Percentiles rank a stretch among this genome's conserved stretches.
phyloP scores from a whole-genome alignment of 2,329 filamentous ascomycete species.

The Penicillium sp. region DNA sequence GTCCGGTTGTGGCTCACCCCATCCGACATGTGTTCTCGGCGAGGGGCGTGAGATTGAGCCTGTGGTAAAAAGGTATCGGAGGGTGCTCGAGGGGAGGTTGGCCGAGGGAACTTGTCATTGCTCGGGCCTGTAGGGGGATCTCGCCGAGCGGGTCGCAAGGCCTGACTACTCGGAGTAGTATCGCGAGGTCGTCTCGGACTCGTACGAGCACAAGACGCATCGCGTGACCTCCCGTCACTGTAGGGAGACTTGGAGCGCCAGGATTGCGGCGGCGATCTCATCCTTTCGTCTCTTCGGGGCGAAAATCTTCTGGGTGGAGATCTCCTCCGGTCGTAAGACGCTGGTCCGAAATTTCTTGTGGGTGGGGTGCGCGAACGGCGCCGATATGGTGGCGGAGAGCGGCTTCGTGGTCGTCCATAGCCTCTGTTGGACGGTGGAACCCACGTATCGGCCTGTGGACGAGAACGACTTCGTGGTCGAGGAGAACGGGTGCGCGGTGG shows the following conservation, averaged over 20 bases:
- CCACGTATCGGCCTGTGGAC: conserved; percentile 45
- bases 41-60: conserved; percentile 55
- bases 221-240: conserved; percentile 31
- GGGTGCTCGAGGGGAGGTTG: conserved; percentile 26
- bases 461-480: conserved; percentile 39
- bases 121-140: conserved; percentile 33
- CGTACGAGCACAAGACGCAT: conserved; percentile 34
- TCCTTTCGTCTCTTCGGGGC: conserved; percentile 42
- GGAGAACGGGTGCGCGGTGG: conserved; percentile 42
- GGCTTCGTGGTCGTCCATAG: conserved; percentile 43
- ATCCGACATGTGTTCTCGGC: conserved; percentile 50
- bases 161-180: conserved; percentile 36
- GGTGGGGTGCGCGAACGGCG: conserved; percentile 47
- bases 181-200: conserved; percentile 41
- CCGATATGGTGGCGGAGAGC: conserved; percentile 43
- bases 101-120: conserved; percentile 31
- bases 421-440: conserved; percentile 37
- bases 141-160: conserved; percentile 35
- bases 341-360: conserved; percentile 36
- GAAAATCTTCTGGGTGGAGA: conserved; percentile 45
- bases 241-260: conserved; percentile 46
- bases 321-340: conserved; percentile 36
- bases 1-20: conserved; percentile 47
- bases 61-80: conserved; percentile 50
- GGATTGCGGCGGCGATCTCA: conserved; percentile 39